These are phyloP conservation scores for Nitzschia palea DNA, from an alignment of 108 stramenopile genomes.

Conservation along the genomic window DNA sequence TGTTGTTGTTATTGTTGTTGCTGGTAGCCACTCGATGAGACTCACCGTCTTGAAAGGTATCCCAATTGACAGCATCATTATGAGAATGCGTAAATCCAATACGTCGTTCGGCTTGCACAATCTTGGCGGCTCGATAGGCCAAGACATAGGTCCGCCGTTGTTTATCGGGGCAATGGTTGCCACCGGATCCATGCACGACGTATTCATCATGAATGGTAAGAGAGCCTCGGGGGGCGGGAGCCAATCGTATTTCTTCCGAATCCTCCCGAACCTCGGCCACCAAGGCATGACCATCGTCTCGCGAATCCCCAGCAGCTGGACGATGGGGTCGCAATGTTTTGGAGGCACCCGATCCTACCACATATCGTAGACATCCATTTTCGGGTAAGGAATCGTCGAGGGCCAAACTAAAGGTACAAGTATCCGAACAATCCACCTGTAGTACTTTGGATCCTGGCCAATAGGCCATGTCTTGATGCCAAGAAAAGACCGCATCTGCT, in stretches of 20 bases:
- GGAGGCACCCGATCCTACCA: constrained; percentile 43
- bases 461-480: constrained; percentile 60
- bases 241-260: constrained; percentile 33
- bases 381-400: constrained; percentile 54
- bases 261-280: constrained; percentile 40
- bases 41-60: constrained; percentile 52
- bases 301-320: constrained; percentile 31
- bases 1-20: too few species aligned
- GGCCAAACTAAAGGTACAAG: constrained; percentile 60
- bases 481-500: constrained; percentile 42
- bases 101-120: constrained; percentile 53
- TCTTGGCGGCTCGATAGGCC: constrained; percentile 51
- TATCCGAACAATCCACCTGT: constrained; percentile 43
- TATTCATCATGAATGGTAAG: constrained; percentile 68
- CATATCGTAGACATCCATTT: constrained; percentile 65
- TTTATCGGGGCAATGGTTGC: constrained; percentile 41
- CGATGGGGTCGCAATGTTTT: constrained; percentile 44
- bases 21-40: background rate
- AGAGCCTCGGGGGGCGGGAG: constrained; percentile 43
- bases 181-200: constrained; percentile 61
- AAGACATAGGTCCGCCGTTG: constrained; percentile 64
- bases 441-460: constrained; percentile 51
- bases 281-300: constrained; percentile 66
- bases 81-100: constrained; percentile 69
- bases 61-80: constrained; percentile 68